Conservation (phyloP, 176 grass and related monocot species). For the Oryza punctata region DNA sequence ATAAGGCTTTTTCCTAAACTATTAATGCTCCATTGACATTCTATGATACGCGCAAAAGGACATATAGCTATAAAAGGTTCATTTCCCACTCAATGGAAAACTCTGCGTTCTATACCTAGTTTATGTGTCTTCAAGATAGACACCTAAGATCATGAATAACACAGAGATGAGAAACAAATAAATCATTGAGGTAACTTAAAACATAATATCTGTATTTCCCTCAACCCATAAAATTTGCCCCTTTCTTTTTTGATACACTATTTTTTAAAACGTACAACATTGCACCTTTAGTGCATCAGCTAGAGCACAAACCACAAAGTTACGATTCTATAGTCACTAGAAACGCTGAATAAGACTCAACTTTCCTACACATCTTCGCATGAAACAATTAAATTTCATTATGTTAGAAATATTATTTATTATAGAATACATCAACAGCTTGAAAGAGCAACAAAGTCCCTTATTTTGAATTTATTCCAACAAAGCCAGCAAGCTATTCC, state of each 20-base stretch:
- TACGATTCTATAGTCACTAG: background rate
- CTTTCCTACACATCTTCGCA: background rate
- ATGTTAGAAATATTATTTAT: background rate
- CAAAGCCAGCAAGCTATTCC: background rate
- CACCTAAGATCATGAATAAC: background rate
- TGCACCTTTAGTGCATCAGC: background rate
- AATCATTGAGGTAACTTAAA: conserved; percentile 1
- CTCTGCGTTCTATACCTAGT: background rate
- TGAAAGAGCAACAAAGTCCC: too few species aligned
- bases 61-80: background rate
- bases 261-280: background rate
- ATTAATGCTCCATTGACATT: background rate
- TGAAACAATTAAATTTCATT: background rate
- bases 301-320: background rate
- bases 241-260: background rate
- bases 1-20: background rate
- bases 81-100: background rate
- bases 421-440: too few species aligned
- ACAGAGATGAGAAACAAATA: background rate
- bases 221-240: background rate
- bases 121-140: background rate
- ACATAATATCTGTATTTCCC: background rate
- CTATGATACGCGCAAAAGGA: background rate
- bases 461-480: background rate
- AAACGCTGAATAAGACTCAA: background rate